phyloP scores from a whole-genome alignment of 192 early-diverging fungal species.

The Entrophospora sp. region DNA sequence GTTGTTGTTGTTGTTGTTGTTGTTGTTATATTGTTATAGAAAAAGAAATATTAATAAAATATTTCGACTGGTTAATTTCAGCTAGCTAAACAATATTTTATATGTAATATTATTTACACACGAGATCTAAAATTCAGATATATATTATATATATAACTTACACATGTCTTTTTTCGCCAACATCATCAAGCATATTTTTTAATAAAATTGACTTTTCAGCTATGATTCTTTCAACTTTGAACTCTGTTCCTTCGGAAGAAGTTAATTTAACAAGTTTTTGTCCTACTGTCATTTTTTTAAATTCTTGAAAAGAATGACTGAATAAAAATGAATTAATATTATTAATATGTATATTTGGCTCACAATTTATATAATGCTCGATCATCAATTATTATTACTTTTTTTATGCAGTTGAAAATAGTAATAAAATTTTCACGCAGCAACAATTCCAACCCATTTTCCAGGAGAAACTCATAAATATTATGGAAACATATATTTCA shows the following conservation, averaged over 20 bases:
- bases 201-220: conserved; percentile 63
- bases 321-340: too few relatives aligned
- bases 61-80: neutral
- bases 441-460: too few relatives aligned
- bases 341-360: too few relatives aligned
- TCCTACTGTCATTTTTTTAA: neutral
- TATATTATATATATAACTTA: conserved; percentile 1
- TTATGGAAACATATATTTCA: too few relatives aligned
- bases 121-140: neutral
- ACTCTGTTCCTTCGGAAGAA: conserved; percentile 45
- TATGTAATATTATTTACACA: neutral
- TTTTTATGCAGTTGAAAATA: too few relatives aligned
- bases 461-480: too few relatives aligned
- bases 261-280: conserved; percentile 28
- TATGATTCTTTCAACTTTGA: conserved; percentile 51
- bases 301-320: too few relatives aligned
- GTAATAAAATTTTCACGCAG: too few relatives aligned
- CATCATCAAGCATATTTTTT: conserved; percentile 74
- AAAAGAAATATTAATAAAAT: neutral
- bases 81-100: neutral
- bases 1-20: conserved; percentile 7
- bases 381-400: too few relatives aligned
- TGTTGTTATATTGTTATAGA: neutral
- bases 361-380: too few relatives aligned
- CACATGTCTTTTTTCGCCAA: conserved; percentile 51